Evolutionary conservation across 2,329 filamentous ascomycete species (phyloP).

Genomic region (Dactylellina cionopaga): DNA sequence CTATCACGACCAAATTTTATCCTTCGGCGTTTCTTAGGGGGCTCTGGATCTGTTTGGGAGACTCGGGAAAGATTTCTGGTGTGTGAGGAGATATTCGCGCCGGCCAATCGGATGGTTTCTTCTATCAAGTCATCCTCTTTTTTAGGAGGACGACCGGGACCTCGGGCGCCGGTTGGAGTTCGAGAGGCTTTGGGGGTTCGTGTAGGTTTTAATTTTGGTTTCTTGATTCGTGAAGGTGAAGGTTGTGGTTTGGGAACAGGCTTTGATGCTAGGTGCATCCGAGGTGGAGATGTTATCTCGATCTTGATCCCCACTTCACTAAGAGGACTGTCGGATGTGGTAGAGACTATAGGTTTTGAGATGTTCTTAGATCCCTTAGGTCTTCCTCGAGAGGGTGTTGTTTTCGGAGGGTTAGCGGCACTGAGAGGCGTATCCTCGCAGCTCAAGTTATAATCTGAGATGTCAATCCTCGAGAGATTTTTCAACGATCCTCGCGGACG

Average conservation of each 20-base stretch:
- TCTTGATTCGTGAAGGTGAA: not conserved
- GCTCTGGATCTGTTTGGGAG: slow-evolving; percentile 4
- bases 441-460: slow-evolving; percentile 13
- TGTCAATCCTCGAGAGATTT: slow-evolving; percentile 1
- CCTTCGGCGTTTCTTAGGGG: slow-evolving; percentile 46
- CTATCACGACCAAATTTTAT: slow-evolving; percentile 18
- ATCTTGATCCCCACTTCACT: too few species aligned
- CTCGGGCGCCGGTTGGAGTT: slow-evolving; percentile 34
- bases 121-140: slow-evolving; percentile 32
- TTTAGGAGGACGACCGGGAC: slow-evolving; percentile 42
- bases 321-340: slow-evolving; percentile 10
- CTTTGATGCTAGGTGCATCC: not conserved
- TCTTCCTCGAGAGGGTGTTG: slow-evolving; percentile 25
- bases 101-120: slow-evolving; percentile 26
- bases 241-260: not conserved
- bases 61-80: slow-evolving; percentile 14
- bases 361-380: slow-evolving; percentile 37
- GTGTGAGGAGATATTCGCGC: slow-evolving; percentile 29
- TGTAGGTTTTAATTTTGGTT: slow-evolving; percentile 25
- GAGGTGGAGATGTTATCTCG: not conserved
- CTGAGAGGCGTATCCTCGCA: slow-evolving; percentile 9
- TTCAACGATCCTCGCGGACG: slow-evolving; percentile 35
- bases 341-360: slow-evolving; percentile 8
- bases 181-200: slow-evolving; percentile 26
- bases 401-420: not conserved